Base-by-base conservation (phyloP, 305 asterid genomes). In the Ilex paraguariensis region DNA sequence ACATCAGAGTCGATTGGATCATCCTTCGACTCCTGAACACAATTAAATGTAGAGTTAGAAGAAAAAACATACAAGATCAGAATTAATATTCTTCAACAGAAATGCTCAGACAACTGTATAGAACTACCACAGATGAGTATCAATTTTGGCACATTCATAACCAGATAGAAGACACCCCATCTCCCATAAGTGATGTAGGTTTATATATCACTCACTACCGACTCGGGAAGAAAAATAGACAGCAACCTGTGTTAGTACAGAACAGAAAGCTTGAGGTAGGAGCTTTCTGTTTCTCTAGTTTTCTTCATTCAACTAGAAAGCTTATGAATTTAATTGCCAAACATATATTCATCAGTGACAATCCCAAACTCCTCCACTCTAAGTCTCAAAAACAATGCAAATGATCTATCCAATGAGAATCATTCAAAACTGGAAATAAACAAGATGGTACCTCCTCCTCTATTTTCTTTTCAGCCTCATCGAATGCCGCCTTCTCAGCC, bases 401-500 rank as follows among this genome's bases (percentile, higher is more conserved):
- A 46, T 46, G 52, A 46, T 12, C 13, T 13, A 10, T 1, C 15
- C 13, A 10, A 46, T 46, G 15, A 46, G 13, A 46, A 13, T 46
- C 52, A 46, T 7, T 46, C 13, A 46, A 13, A 8, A 46, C 6
- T 8, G 9, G 13, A 46, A 46, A 46, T 11, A 13, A 8, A 10
- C 11, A 13, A 46, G 11, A 46, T 46, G 5, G 13, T 86, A 85
- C 95, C 92, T 89, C 98, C 55, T 81, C 96, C 64, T 87, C 96
- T 60, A 62, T 84, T 85, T 88, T 86, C 84, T 90, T 90, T 63
- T 91, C 96, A 7, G 67, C 94, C 83, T 88, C 96, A 0, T 91
- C 95, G 59, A 88, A 88, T 64, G 95, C 92, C 71, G 90, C 84
- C 78, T 86, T 88, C 73, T 88, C 97, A 50, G 84, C 95, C 97